Evolutionary conservation across 140 eudicot species (phyloP), one percentile per base, ranked within the genome.

Genomic region (Senecio squalidus): DNA sequence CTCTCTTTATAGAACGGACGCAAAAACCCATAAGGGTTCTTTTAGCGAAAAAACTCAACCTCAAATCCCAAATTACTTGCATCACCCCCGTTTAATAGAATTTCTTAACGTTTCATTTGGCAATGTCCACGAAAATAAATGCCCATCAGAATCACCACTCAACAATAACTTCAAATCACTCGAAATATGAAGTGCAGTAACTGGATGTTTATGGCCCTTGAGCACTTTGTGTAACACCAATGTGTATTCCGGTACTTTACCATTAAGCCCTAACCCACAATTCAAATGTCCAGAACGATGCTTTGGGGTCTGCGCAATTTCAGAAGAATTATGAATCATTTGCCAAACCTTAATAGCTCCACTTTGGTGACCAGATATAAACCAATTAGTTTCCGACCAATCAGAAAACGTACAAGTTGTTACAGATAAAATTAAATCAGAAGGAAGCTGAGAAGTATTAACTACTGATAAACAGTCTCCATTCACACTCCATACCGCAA

Each of bases 401-500:
- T 93, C 99, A 4, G 96, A 93, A 48, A 68, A 88, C 3, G 79
- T 82, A 46, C 81, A 82, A 30, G 85, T 88, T 1, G 94, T 55
- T 36, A 93, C 86, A 0, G 96, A 88, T 6, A 82, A 50, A 4
- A 88, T 80, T 36, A 71, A 62, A 74, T 93, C 95, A 3, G 96
- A 87, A 20, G 98, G 96, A 26, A 93, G 89, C 53, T 93, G 99
- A 29, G 99, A 88, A 7, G 99, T 76, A 70, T 88, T 88, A 40
- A 84, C 88, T 48, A 82, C 83, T 1, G 95, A 82, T 9, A 88
- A 78, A 68, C 99, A 93, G 55, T 84, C 94, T 5, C 94, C 95
- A 20, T 88, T 93, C 28, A 93, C 68, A 73, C 95, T 93, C 99
- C 99, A 93, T 60, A 93, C 76, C 24, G 96, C 96, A 20, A 93